Base-by-base conservation (phyloP, 1,139 yeast species). In the Scheffersomyces lignicola region DNA sequence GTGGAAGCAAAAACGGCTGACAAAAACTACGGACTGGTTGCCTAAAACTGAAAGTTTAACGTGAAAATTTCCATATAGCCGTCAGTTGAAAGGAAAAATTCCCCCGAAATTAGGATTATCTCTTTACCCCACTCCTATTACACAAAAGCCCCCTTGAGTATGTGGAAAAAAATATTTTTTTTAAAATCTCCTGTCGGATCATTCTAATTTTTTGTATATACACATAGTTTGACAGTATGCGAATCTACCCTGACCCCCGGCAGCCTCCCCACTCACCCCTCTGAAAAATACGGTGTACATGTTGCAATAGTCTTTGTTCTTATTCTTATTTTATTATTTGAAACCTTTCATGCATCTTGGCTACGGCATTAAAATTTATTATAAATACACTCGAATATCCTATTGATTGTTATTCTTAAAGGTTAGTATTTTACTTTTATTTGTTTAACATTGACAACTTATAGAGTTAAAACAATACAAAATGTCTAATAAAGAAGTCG, bases 291-390 rank as follows among this genome's bases (percentile, higher is more conserved):
- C n/a, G n/a, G n/a, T n/a, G n/a, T n/a, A n/a, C n/a, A n/a, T n/a
- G n/a, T n/a, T n/a, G n/a, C n/a, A n/a, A n/a, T n/a, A n/a, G n/a
- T n/a, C n/a, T n/a, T n/a, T n/a, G n/a, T n/a, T n/a, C n/a, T n/a
- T n/a, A n/a, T n/a, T n/a, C n/a, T n/a, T n/a, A n/a, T n/a, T n/a
- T n/a, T n/a, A n/a, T n/a, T n/a, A n/a, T n/a, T n/a, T n/a, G n/a
- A n/a, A n/a, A n/a, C n/a, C n/a, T n/a, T n/a, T n/a, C n/a, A n/a
- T n/a, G n/a, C n/a, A n/a, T n/a, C n/a, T n/a, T n/a, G 28, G 12
- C 11, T 24, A 24, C 13, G n/a, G 26, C 26, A 24, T 25, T n/a
- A 12, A 11, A 11, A 7, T 25, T 24, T 24, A 24, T 24, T 24
- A 24, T 24, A 24, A 11, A 8, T 24, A 24, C 13, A 24, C 5